A percentile compares a stretch with the other conserved stretches of the same genome.
Evolutionary conservation across 192 early-diverging fungal genomes (phyloP).

Genomic region (Allomyces arbusculus): DNA sequence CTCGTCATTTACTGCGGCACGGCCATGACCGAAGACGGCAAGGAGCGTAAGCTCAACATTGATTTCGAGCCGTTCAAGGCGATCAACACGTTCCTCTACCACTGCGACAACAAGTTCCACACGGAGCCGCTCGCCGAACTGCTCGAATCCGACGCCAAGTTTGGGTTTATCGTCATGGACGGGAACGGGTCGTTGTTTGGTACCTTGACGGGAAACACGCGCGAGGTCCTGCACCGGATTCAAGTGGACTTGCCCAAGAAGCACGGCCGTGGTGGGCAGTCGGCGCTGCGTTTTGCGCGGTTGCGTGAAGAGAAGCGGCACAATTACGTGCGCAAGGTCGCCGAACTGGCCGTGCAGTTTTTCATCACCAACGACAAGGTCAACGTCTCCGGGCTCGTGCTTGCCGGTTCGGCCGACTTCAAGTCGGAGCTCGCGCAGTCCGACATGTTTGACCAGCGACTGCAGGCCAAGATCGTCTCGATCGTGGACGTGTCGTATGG

Average conservation of each 20-base stretch:
- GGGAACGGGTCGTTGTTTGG: constrained; percentile 94
- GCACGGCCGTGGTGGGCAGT: constrained; percentile 99
- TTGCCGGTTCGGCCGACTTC: constrained; percentile 98
- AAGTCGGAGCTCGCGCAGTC: constrained; percentile 89
- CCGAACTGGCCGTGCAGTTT: constrained; percentile 86
- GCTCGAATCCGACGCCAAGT: constrained; percentile 81
- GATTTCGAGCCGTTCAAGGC: constrained; percentile 99
- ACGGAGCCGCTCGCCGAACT: constrained; percentile 79
- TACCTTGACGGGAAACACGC: constrained; percentile 76
- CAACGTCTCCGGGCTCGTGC: constrained; percentile 67
- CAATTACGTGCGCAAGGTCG: constrained; percentile 97
- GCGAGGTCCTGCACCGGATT: constrained; percentile 85
- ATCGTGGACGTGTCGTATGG: constrained; percentile 96
- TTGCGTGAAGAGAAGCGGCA: constrained; percentile 96
- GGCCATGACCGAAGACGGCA: constrained; percentile 91
- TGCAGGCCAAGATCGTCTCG: constrained; percentile 72
- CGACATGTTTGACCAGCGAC: constrained; percentile 87
- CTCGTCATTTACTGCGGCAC: constrained; percentile 91
- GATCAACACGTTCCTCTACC: constrained; percentile 94
- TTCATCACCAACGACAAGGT: constrained; percentile 85
- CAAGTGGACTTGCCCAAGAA: constrained; percentile 97
- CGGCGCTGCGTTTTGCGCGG: constrained; percentile 97
- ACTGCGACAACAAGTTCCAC: constrained; percentile 99
- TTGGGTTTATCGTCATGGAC: constrained; percentile 98
- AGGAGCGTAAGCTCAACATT: constrained; percentile 97